Evolutionary conservation across 1,284 basidiomycete genomes (phyloP), one percentile per base, ranked within the genome.

Genomic region (Leccinum angustisporum): DNA sequence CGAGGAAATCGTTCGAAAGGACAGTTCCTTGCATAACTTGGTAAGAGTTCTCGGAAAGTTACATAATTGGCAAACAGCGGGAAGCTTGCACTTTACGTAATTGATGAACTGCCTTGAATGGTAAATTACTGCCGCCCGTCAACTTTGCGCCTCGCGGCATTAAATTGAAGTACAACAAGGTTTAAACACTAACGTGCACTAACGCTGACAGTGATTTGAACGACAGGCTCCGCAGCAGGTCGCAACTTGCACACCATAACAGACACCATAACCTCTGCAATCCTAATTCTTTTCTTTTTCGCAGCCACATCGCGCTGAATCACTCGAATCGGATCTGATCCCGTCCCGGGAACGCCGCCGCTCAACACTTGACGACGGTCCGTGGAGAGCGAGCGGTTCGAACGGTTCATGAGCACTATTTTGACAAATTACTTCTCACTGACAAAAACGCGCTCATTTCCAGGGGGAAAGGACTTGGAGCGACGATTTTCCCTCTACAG

Each of bases 111-210:
- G 13, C 16, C 14, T 38, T 30, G 53, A 54, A 59, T 50, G 21
- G 58, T 56, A 51, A 36, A 51, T 38, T 30, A 1, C 16, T 25
- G 1, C 9, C 34, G 6, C n/a, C 6, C 6, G 43, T 53, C 50
- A 65, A 54, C 59, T 21, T 14, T 61, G 56, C 48, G 54, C 34
- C 51, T 64, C 50, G 48, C 16, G 30, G 18, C 21, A n/a, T n/a
- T n/a, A n/a, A n/a, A n/a, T n/a, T n/a, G n/a, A 59, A 65, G 16
- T 43, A n/a, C 9, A 46, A 46, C 67, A 65, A 67, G 38, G 67
- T 69, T 58, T 54, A 36, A 36, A 36, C 34, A 36, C 34, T 36
- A 36, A 36, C 34, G 34, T 36, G 0, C 43, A 48, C 18, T 4
- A 21, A 21, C 43, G n/a, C 43, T 21, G 11, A 18, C 43, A 48